Percentiles rank a stretch among this genome's conserved stretches.
These are phyloP conservation scores for Phaeomoniella chlamydospora DNA, from an alignment of 2,329 filamentous ascomycete species.

Conservation along the genomic window DNA sequence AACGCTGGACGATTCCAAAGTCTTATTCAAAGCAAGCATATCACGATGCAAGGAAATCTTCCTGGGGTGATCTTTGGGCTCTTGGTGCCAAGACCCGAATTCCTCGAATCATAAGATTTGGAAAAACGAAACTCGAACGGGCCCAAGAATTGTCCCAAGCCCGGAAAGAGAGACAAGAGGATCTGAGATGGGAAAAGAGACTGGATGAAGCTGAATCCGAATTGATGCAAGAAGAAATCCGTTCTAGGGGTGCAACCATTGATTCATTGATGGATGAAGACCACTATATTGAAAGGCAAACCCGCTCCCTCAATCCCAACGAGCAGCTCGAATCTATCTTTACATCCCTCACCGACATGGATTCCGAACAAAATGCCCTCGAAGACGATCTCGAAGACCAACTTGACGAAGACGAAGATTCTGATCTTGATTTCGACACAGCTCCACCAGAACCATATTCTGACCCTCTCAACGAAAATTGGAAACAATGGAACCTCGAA, in stretches of 20 bases:
- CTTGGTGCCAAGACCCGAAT: conserved; percentile 80
- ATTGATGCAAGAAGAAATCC: too few relatives aligned
- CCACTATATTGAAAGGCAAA: background rate
- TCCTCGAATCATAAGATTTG: conserved; percentile 44
- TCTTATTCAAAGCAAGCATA: conserved; percentile 72
- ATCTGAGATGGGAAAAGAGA: background rate
- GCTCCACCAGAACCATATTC: background rate
- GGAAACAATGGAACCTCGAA: background rate
- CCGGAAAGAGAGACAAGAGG: background rate
- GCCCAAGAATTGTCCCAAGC: conserved; percentile 1
- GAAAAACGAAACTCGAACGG: conserved; percentile 18
- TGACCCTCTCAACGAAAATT: background rate
- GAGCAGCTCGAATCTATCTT: too few relatives aligned
- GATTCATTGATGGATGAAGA: background rate
- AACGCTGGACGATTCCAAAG: conserved; percentile 85
- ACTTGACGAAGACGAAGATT: background rate
- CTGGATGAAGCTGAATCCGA: too few relatives aligned
- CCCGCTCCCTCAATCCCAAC: background rate
- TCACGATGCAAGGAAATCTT: conserved; percentile 77
- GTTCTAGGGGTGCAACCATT: too few relatives aligned
- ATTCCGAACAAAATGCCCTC: background rate
- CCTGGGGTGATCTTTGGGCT: conserved; percentile 92
- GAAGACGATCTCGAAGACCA: background rate
- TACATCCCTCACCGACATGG: too few relatives aligned
- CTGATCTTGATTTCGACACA: background rate